Evolutionary conservation across 306 rosid genomes (phyloP).

Genomic region (Amphicarpaea edgeworthii): DNA sequence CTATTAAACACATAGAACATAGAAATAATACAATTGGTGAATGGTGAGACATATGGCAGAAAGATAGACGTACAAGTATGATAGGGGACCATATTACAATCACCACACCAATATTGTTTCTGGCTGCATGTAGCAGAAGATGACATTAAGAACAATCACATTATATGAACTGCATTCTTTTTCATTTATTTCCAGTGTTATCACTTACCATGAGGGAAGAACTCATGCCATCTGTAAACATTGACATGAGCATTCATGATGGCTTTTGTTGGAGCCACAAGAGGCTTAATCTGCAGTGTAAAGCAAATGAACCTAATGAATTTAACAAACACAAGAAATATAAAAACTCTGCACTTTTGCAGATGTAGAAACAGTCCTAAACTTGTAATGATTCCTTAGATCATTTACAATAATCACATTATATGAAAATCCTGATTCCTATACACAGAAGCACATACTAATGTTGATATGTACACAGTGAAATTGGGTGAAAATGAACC

Average conservation of each 20-base stretch:
- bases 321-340: conserved; percentile 30
- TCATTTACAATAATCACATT: neutral
- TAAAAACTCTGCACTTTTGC: conserved; percentile 28
- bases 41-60: conserved; percentile 27
- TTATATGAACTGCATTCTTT: conserved; percentile 35
- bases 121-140: conserved; percentile 69
- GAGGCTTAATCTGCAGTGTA: conserved; percentile 85
- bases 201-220: conserved; percentile 95
- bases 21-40: conserved; percentile 33
- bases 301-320: conserved; percentile 34
- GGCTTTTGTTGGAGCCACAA: conserved; percentile 82
- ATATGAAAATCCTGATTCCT: conserved; percentile 22
- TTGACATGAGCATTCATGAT: conserved; percentile 68
- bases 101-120: conserved; percentile 86
- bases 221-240: conserved; percentile 86
- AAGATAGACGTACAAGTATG: conserved; percentile 75
- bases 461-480: conserved; percentile 14
- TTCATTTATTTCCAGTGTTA: conserved; percentile 49
- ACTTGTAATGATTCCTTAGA: conserved; percentile 29
- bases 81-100: conserved; percentile 91
- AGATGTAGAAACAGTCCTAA: conserved; percentile 1
- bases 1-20: conserved; percentile 24
- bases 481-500: conserved; percentile 12
- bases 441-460: neutral
- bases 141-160: conserved; percentile 41